These are phyloP conservation scores for Globisporangium solare DNA, from an alignment of 352 stramenopile species.

Conservation along the genomic window DNA sequence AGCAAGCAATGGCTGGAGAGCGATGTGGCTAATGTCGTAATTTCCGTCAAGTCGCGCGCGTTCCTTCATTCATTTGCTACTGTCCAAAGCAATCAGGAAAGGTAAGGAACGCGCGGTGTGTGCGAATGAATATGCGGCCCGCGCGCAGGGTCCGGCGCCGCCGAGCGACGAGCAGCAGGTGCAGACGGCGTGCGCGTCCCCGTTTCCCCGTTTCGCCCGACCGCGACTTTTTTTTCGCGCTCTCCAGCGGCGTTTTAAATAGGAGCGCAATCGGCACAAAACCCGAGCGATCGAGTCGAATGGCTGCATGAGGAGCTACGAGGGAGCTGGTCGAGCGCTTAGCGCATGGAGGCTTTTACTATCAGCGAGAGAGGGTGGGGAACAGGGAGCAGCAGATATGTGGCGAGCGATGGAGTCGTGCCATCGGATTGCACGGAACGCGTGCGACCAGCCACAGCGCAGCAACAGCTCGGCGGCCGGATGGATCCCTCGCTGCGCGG, in stretches of 20 bases:
- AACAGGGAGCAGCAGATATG: not conserved
- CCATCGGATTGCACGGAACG: too few species aligned
- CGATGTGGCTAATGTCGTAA: conserved; percentile 32
- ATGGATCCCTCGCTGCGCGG: not conserved
- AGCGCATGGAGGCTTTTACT: too few species aligned
- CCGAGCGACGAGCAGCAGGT: not conserved
- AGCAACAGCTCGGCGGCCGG: not conserved
- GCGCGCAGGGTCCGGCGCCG: not conserved
- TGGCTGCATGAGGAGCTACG: not conserved
- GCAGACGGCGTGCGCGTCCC: not conserved
- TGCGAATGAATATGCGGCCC: conserved; percentile 13
- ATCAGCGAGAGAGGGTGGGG: not conserved
- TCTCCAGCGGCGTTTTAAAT: not conserved
- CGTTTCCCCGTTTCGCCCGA: not conserved
- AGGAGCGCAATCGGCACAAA: not conserved
- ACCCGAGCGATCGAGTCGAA: conserved; percentile 1
- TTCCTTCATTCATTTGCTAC: conserved; percentile 64
- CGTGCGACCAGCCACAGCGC: too few species aligned
- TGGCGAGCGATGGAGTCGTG: too few species aligned
- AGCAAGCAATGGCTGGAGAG: conserved; percentile 57
- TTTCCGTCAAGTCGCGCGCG: conserved; percentile 22
- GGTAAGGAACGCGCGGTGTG: conserved; percentile 51
- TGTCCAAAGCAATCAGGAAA: conserved; percentile 88
- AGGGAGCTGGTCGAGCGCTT: not conserved
- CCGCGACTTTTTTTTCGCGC: too few species aligned